Base-by-base conservation (phyloP, 129 eudicot species). In the Deinandra increscens region DNA sequence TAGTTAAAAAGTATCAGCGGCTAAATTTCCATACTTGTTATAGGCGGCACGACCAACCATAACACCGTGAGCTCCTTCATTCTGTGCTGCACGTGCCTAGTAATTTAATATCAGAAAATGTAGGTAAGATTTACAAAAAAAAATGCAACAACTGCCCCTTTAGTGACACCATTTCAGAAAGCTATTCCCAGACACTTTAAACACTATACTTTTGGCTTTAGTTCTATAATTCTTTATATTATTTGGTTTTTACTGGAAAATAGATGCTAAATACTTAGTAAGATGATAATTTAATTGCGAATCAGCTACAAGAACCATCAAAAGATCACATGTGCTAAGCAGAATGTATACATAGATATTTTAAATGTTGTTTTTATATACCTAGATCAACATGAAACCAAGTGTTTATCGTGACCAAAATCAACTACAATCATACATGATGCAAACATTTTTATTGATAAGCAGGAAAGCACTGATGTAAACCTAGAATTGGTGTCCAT, bases 41-140 rank as follows among this genome's bases (percentile, higher is more conserved):
- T 88, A 92, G 42, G 98, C 98, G 7, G 96, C 89, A 82, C 98
- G 96, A 50, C 98, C 98, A 79, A 92, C 87, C 98, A 92, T 92
- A 60, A 88, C 96, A 31, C 96, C 98, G 68, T 92, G 93, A 74
- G 98, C 98, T 78, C 98, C 98, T 88, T 88, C 94, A 4, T 17
- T 66, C 61, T 72, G 79, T 34, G 98, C 96, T 55, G 96, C 95
- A 79, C 79, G 88, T 36, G 88, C 94, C 98, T 91, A 68, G 43
- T 23, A 69, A 58, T 73, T 62, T 43, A 50, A 26, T 73, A 53
- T 7, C 37, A 46, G 33, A 36, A 66, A 56, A 44, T 49, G 36
- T 31, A 60, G 41, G 59, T 60, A 76, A 60, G 75, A 38, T 60
- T 48, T 26, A n/a, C n/a, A 1, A 1, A 26, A 12, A n/a, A 44